Conservation (phyloP, 805 yeast species). For the Diddensiella transvaalensis region DNA sequence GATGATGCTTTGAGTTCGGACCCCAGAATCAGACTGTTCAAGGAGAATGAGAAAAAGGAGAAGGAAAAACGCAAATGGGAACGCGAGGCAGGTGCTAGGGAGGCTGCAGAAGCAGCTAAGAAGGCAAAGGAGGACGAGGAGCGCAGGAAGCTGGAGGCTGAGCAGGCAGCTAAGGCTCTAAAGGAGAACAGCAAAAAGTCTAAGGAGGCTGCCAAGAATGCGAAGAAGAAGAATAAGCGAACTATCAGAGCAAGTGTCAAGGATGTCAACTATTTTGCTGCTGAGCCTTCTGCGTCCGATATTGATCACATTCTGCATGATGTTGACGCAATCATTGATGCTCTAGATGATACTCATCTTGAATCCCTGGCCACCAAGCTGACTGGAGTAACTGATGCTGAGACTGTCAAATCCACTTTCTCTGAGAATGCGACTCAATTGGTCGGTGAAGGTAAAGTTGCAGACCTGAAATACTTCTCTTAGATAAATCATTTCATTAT, state of each 20-base stretch:
- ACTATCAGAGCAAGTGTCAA: slow-evolving; percentile 75
- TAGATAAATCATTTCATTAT: slow-evolving; percentile 9
- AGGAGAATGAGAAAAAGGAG: slow-evolving; percentile 90
- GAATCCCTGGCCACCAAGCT: slow-evolving; percentile 69
- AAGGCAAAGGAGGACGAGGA: slow-evolving; percentile 86
- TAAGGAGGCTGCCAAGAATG: slow-evolving; percentile 85
- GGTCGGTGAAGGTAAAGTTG: slow-evolving; percentile 22
- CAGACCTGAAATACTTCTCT: slow-evolving; percentile 28
- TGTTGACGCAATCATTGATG: slow-evolving; percentile 71
- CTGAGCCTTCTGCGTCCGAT: slow-evolving; percentile 62
- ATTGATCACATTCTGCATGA: slow-evolving; percentile 49
- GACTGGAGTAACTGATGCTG: slow-evolving; percentile 50
- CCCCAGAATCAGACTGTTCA: slow-evolving; percentile 91
- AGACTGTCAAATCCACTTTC: slow-evolving; percentile 57
- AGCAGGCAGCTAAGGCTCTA: slow-evolving; percentile 57
- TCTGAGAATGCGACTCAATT: slow-evolving; percentile 52
- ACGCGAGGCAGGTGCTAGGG: slow-evolving; percentile 94
- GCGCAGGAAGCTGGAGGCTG: slow-evolving; percentile 70
- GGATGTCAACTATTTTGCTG: slow-evolving; percentile 71
- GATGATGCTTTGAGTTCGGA: slow-evolving; percentile 87
- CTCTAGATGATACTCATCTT: slow-evolving; percentile 75
- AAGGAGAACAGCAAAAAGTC: slow-evolving; percentile 86
- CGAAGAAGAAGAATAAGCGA: slow-evolving; percentile 96
- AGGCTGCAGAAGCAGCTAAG: slow-evolving; percentile 90
- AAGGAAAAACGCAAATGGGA: slow-evolving; percentile 97